Evolutionary conservation across 345 rosid species (phyloP).

Genomic region (Citrus sp.): DNA sequence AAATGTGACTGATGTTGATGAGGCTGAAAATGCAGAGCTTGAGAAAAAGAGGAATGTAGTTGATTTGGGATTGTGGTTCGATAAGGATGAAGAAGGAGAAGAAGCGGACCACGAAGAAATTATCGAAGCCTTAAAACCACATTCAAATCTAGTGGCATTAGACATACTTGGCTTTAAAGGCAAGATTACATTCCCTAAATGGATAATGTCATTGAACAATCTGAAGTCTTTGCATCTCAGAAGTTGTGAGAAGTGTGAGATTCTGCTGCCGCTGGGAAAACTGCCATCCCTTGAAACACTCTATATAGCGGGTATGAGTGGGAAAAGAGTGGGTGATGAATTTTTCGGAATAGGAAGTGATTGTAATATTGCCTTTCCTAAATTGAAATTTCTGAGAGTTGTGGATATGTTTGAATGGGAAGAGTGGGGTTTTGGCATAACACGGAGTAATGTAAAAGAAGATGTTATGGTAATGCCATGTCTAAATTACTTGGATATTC

Average conservation of each 20-base stretch:
- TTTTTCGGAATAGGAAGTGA: too few species aligned
- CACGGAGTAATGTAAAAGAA: too few species aligned
- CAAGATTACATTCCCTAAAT: background rate
- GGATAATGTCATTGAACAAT: background rate
- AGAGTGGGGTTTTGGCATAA: too few species aligned
- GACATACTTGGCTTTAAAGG: too few species aligned
- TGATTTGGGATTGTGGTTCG: constrained; percentile 8
- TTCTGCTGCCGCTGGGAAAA: background rate
- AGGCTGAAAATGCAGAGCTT: background rate
- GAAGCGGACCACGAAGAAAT: background rate
- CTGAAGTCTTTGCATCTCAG: rapidly evolving
- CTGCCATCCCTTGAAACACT: background rate
- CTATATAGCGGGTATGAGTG: too few species aligned
- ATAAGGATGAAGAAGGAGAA: background rate
- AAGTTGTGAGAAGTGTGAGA: background rate
- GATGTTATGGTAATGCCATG: too few species aligned
- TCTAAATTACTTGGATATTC: too few species aligned
- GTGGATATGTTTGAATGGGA: too few species aligned
- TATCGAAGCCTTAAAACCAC: background rate
- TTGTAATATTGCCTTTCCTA: too few species aligned
- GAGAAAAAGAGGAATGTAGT: background rate
- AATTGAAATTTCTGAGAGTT: too few species aligned
- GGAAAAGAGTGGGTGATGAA: too few species aligned
- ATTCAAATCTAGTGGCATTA: too few species aligned
- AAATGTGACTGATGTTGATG: background rate